Conservation (phyloP, 2,329 filamentous ascomycete species). For the Alternaria sp. region DNA sequence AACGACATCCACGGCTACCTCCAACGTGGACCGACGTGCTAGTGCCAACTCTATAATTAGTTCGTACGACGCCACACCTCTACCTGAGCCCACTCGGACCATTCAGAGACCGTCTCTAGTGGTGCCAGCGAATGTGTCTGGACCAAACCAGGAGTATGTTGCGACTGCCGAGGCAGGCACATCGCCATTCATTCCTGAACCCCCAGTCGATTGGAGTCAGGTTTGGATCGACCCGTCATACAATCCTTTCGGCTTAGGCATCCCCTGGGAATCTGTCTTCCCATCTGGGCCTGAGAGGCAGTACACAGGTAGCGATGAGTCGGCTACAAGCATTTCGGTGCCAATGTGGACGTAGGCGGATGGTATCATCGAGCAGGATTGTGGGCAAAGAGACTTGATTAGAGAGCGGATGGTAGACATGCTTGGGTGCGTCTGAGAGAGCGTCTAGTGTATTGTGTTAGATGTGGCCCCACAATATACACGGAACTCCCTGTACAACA, state of each 20-base stretch:
- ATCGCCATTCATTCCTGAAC: constrained; percentile 11
- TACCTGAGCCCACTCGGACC: neutral
- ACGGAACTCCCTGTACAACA: neutral
- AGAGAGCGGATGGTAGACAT: neutral
- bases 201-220: constrained; percentile 8
- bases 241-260: constrained; percentile 22
- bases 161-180: neutral
- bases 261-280: constrained; percentile 37
- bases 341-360: constrained; percentile 20
- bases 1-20: neutral
- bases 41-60: constrained; percentile 13
- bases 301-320: constrained; percentile 7
- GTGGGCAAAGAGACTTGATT: neutral
- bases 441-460: neutral
- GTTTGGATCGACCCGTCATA: constrained; percentile 20
- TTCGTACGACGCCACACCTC: constrained; percentile 11
- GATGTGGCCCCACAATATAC: neutral
- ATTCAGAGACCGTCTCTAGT: constrained; percentile 3
- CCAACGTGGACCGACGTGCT: constrained; percentile 6
- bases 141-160: neutral
- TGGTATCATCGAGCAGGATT: neutral
- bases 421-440: neutral
- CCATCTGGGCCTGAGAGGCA: constrained; percentile 18
- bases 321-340: constrained; percentile 9
- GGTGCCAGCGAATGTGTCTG: neutral